Evolutionary conservation across 495 filamentous ascomycete species (phyloP).

Genomic region (Aspergillus sclerotiicarbonarius): DNA sequence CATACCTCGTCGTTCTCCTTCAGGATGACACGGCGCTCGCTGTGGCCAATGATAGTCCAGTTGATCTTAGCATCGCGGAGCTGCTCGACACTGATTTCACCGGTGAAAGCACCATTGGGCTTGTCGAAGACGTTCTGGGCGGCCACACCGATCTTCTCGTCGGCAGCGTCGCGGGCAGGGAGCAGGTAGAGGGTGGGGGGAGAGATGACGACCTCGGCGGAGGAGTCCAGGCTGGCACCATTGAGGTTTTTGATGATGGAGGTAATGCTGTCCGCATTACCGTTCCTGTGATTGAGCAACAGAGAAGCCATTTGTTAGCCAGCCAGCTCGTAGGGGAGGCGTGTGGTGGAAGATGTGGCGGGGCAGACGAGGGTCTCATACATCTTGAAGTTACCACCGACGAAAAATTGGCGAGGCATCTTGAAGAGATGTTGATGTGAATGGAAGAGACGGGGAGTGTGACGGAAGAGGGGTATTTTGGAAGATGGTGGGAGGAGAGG

Average conservation of each 20-base stretch:
- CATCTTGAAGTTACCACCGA: conserved; percentile 99
- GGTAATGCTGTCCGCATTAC: conserved; percentile 79
- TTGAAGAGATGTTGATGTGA: conserved; percentile 23
- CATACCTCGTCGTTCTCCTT: conserved; percentile 73
- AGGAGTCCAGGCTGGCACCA: conserved; percentile 56
- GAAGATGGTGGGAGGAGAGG: background rate
- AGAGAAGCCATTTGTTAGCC: conserved; percentile 10
- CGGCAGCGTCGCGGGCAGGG: conserved; percentile 71
- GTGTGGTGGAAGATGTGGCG: conserved; percentile 8
- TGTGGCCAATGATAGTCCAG: conserved; percentile 91
- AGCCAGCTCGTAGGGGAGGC: conserved; percentile 4
- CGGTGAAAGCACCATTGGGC: conserved; percentile 95
- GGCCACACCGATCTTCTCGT: conserved; percentile 70
- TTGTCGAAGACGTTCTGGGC: conserved; percentile 97
- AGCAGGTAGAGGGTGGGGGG: conserved; percentile 89
- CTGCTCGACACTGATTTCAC: conserved; percentile 90
- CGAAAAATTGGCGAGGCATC: conserved; percentile 98
- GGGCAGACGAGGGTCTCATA: conserved; percentile 40
- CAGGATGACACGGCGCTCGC: conserved; percentile 83
- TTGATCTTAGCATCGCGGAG: conserved; percentile 81
- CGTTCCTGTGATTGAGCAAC: conserved; percentile 65
- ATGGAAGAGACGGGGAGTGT: conserved; percentile 3
- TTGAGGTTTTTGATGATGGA: conserved; percentile 86
- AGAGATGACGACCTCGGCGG: conserved; percentile 83
- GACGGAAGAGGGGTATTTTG: background rate